Conservation (phyloP, 441 rosid species). For the Populus tomentosa region DNA sequence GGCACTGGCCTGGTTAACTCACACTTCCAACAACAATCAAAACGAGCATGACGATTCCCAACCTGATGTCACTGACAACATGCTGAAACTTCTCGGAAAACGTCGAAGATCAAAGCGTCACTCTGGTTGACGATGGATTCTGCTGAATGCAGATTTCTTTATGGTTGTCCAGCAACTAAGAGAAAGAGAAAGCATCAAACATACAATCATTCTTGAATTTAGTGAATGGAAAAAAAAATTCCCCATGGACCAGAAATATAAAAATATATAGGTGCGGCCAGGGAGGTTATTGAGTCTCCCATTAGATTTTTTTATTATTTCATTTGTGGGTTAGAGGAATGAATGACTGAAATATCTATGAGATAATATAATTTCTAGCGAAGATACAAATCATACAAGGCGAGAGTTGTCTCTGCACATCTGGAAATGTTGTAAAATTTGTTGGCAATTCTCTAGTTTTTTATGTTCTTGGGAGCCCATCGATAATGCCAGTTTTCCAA, state of each 20-base stretch:
- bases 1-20: too few relatives aligned
- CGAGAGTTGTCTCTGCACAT: not conserved
- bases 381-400: not conserved
- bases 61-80: too few relatives aligned
- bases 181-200: not conserved
- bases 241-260: not conserved
- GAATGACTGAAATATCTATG: too few relatives aligned
- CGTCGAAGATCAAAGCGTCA: too few relatives aligned
- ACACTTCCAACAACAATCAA: too few relatives aligned
- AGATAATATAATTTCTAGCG: not conserved
- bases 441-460: not conserved
- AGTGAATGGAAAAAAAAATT: not conserved
- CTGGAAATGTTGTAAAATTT: not conserved
- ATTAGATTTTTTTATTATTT: too few relatives aligned
- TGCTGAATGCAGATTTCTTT: not conserved
- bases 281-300: too few relatives aligned
- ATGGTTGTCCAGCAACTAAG: not conserved
- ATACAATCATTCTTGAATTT: not conserved
- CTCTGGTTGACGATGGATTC: slow-evolving; percentile 23
- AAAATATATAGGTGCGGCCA: too few relatives aligned
- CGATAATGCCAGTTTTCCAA: not conserved
- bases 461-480: not conserved
- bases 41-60: too few relatives aligned
- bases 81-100: too few relatives aligned
- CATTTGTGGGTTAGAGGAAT: too few relatives aligned